Base-by-base conservation (phyloP, 345 rosid genomes). In the Rhizophora apiculata region DNA sequence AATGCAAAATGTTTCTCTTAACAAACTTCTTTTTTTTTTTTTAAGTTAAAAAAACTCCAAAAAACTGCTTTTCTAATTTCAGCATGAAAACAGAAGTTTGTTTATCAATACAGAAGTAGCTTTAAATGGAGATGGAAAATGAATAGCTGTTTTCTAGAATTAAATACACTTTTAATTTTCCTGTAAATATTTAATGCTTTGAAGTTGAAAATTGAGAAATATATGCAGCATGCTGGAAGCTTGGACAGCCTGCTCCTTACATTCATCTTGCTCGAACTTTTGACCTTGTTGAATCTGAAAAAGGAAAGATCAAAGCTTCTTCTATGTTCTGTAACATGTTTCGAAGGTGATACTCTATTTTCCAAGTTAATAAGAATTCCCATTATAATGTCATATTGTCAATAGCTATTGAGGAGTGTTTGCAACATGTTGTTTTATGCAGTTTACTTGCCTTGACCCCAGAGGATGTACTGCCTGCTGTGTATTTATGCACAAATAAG, bases 261-360 rank as follows among this genome's bases (percentile, higher is more conserved):
- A 74, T 91, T 72, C 96, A 91, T 79, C 92, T 93, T 72, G 96
- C 89, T 26, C 83, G 90, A 46, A 82, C 97, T 64, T 93, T 93
- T 86, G 88, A 87, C 65, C 77, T 92, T 52, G 89, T 89, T 68
- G 96, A 87, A 74, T 79, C 81, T 78, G 94, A 93, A 84, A 93
- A 80, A 37, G 96, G 97, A 49, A 93, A 83, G 87, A 89, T 85
- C 68, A 93, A 87, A 83, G 94, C 92, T 78, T 86, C 84, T 73
- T 84, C 90, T 62, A 87, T 89, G 87, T 80, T 93, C 67, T 88
- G 98, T 86, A 93, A 91, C 78, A 93, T 93, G 97, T 91, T 93
- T 80, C 85, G 97, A 83, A 91, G 98, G 98, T 89, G 36, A 62
- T 8, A 56, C 26, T 18, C 32, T 18, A 24, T 53, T 72, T 70